Percentiles rank a stretch among this genome's conserved stretches.
Conservation (phyloP, 2,329 filamentous ascomycete species). For the Pseudocercospora musae region DNA sequence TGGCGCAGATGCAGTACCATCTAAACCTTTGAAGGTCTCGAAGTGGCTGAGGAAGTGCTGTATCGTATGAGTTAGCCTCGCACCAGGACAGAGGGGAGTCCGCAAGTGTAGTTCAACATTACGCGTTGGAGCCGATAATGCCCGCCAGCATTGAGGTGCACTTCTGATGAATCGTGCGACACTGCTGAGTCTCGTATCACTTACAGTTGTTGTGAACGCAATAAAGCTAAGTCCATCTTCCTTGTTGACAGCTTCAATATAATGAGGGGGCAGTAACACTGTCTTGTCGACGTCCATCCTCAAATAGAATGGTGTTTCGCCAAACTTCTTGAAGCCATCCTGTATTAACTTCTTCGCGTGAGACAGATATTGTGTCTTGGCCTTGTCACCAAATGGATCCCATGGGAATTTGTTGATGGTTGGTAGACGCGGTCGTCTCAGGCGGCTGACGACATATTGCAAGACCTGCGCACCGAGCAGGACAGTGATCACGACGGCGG, state of each 20-base stretch:
- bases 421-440: not conserved
- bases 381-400: not conserved
- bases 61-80: not conserved
- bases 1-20: not conserved
- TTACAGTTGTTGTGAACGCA: not conserved
- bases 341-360: not conserved
- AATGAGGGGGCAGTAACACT: not conserved
- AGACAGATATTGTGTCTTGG: not conserved
- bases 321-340: not conserved
- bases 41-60: slow-evolving; percentile 4
- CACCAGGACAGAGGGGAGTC: not conserved
- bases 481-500: not conserved
- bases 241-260: slow-evolving; percentile 4
- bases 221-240: not conserved
- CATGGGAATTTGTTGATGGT: not conserved
- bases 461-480: not conserved
- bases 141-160: not conserved
- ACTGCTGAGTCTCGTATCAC: not conserved
- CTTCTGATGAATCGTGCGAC: not conserved
- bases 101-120: not conserved
- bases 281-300: not conserved
- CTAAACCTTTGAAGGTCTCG: slow-evolving; percentile 5
- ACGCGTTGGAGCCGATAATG: not conserved
- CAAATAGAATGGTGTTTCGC: not conserved
- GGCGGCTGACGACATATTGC: not conserved